Percentiles rank a stretch among this genome's conserved stretches.
These are phyloP conservation scores for Fragilariopsis cylindrus DNA, from an alignment of 108 stramenopile species.

Conservation along the genomic window DNA sequence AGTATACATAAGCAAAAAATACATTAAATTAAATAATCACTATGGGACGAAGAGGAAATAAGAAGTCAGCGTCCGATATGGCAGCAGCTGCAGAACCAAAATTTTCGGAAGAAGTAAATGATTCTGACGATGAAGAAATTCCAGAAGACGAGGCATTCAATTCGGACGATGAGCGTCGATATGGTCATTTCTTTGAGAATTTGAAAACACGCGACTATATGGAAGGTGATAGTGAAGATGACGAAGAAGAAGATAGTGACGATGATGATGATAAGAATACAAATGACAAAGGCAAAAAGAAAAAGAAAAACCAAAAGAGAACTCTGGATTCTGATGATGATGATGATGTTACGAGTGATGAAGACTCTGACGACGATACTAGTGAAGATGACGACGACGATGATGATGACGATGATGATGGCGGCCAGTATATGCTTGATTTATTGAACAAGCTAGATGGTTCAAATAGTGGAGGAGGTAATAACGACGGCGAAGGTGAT, in stretches of 20 bases:
- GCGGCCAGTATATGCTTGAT: conserved; percentile 84
- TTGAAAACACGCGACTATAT: conserved; percentile 3
- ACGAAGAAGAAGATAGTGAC: conserved; percentile 41
- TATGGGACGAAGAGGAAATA: conserved; percentile 26
- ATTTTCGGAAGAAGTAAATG: conserved; percentile 45
- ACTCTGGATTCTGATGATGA: conserved; percentile 54
- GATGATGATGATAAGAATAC: conserved; percentile 36
- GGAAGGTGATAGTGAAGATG: conserved; percentile 30
- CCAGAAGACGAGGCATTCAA: conserved; percentile 85
- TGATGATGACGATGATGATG: conserved; percentile 84
- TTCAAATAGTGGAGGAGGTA: conserved; percentile 15
- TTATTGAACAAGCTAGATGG: conserved; percentile 72
- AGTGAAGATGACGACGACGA: conserved; percentile 54
- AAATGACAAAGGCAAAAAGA: conserved; percentile 19
- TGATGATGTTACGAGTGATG: conserved; percentile 22
- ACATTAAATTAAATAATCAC: not conserved
- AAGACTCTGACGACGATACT: conserved; percentile 38
- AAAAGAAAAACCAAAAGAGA: conserved; percentile 29
- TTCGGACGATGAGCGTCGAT: conserved; percentile 82
- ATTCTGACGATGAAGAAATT: conserved; percentile 82
- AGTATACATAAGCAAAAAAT: no score
- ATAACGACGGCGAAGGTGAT: conserved; percentile 8
- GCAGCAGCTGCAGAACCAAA: conserved; percentile 17
- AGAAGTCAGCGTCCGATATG: not conserved
- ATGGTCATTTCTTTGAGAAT: conserved; percentile 66